Conservation (phyloP, 1,284 basidiomycete genomes). For the Ganoderma resinaceum region DNA sequence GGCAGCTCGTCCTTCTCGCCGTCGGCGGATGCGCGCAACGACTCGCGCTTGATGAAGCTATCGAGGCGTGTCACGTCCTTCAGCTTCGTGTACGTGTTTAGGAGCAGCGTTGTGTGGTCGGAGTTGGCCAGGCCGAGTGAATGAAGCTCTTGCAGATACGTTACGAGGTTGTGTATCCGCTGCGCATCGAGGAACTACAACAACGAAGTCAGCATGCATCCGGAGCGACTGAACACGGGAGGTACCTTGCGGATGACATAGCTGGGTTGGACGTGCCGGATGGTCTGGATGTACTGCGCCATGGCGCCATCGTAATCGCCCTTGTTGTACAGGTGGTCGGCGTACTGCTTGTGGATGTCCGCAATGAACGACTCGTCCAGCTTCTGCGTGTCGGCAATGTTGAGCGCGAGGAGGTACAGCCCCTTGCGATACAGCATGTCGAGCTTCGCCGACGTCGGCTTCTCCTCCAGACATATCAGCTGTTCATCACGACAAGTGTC, state of each 20-base stretch:
- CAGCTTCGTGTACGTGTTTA: slow-evolving; percentile 97
- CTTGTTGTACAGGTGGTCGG: slow-evolving; percentile 91
- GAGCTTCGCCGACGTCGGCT: slow-evolving; percentile 81
- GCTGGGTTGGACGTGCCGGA: slow-evolving; percentile 90
- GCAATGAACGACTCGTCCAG: slow-evolving; percentile 78
- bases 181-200: slow-evolving; percentile 95
- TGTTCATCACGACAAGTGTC: slow-evolving; percentile 36
- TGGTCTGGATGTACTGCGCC: slow-evolving; percentile 91
- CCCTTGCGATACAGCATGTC: slow-evolving; percentile 83
- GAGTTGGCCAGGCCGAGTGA: slow-evolving; percentile 90
- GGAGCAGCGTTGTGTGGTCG: slow-evolving; percentile 94
- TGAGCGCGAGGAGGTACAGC: slow-evolving; percentile 78
- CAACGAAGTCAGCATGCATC: slow-evolving; percentile 37
- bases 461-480: slow-evolving; percentile 80
- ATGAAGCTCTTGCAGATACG: slow-evolving; percentile 96
- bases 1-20: slow-evolving; percentile 71
- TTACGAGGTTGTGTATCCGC: slow-evolving; percentile 92
- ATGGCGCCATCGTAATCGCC: slow-evolving; percentile 94
- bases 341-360: slow-evolving; percentile 90
- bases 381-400: slow-evolving; percentile 79
- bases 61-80: slow-evolving; percentile 91
- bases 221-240: background rate
- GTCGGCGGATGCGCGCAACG: slow-evolving; percentile 46
- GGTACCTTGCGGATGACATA: slow-evolving; percentile 94
- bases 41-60: slow-evolving; percentile 90